A percentile compares a stretch with the other conserved stretches of the same genome.
Conservation (phyloP, 371 early-diverging fungal species). For the Syncephalis plumigaleata region DNA sequence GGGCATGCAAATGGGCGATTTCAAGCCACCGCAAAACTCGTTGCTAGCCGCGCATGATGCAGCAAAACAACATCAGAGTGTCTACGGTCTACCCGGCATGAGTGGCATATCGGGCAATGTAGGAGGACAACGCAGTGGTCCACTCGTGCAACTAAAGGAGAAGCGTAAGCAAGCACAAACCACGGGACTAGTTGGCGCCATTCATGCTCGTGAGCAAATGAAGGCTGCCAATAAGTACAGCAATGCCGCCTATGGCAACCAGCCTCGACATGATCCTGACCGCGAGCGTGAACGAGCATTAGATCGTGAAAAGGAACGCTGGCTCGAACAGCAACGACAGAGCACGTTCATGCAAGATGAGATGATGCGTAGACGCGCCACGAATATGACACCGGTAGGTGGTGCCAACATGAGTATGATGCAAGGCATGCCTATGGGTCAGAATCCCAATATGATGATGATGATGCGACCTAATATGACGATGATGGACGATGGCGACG, state of each 20-base stretch:
- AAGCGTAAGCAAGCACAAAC: constrained; percentile 5
- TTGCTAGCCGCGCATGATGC: constrained; percentile 1
- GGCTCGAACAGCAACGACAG: constrained; percentile 8
- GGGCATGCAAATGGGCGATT: too few relatives aligned
- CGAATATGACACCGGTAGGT: too few relatives aligned
- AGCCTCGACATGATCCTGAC: neutral
- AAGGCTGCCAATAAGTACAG: constrained; percentile 4
- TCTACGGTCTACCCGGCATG: too few relatives aligned
- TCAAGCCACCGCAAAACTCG: too few relatives aligned
- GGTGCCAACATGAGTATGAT: too few relatives aligned
- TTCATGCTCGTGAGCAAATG: constrained; percentile 8
- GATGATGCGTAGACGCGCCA: neutral
- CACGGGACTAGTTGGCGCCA: constrained; percentile 11
- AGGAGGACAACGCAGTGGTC: neutral
- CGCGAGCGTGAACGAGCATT: constrained; percentile 6
- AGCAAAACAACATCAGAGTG: neutral
- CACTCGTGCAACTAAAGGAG: constrained; percentile 9
- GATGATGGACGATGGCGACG: too few relatives aligned
- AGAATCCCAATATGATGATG: too few relatives aligned
- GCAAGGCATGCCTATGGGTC: too few relatives aligned
- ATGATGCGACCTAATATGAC: too few relatives aligned
- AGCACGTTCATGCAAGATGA: neutral
- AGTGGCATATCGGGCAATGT: too few relatives aligned
- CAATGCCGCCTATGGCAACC: constrained; percentile 4
- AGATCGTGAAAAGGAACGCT: constrained; percentile 8